Conservation (phyloP, 495 filamentous ascomycete species). For the Aspergillus panamensis region DNA sequence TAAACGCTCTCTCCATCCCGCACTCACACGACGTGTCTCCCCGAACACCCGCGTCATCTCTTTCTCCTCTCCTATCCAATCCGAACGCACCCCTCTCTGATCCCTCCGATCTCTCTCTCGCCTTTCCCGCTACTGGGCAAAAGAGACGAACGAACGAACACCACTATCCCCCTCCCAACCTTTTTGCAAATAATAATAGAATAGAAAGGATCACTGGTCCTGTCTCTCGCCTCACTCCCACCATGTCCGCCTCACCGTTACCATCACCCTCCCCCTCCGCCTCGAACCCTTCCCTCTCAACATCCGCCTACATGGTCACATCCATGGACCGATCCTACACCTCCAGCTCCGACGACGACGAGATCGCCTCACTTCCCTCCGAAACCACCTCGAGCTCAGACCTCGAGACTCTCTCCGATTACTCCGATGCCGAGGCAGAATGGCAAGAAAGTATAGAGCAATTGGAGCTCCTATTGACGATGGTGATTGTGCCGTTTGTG, state of each 20-base stretch:
- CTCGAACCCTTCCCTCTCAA: constrained; percentile 43
- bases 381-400: constrained; percentile 59
- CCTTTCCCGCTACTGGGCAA: constrained; percentile 4
- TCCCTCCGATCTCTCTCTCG: not conserved
- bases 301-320: constrained; percentile 43
- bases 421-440: constrained; percentile 82
- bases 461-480: constrained; percentile 82
- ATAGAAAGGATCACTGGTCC: not conserved
- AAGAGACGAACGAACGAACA: too few relatives aligned
- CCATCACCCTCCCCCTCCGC: constrained; percentile 27
- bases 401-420: constrained; percentile 52
- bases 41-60: not conserved
- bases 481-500: constrained; percentile 88
- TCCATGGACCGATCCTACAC: constrained; percentile 37
- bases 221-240: constrained; percentile 6
- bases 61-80: not conserved
- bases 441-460: constrained; percentile 94
- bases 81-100: not conserved
- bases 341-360: constrained; percentile 52
- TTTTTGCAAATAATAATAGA: not conserved
- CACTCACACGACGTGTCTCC: not conserved
- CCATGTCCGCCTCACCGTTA: constrained; percentile 27
- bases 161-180: not conserved
- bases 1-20: not conserved
- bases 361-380: constrained; percentile 77